phyloP scores from a whole-genome alignment of 805 yeast species.

The Torulaspora quercuum region DNA sequence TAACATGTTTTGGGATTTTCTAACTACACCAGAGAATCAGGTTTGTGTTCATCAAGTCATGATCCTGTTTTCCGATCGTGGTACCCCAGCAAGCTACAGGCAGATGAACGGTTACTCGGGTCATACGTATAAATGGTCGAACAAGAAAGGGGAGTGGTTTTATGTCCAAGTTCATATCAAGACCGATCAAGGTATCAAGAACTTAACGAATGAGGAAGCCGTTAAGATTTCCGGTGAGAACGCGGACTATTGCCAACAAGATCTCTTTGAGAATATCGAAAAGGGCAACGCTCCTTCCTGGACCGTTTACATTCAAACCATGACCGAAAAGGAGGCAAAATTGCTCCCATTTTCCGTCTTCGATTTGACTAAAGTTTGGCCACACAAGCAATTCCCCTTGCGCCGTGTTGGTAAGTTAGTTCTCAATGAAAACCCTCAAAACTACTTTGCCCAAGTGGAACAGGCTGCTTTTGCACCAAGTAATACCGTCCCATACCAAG shows the following conservation, averaged over 20 bases:
- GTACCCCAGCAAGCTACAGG: conserved; percentile 54
- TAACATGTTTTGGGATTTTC: conserved; percentile 81
- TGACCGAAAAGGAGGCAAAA: conserved; percentile 80
- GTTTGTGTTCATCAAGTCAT: conserved; percentile 74
- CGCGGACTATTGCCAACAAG: conserved; percentile 81
- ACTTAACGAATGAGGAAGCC: conserved; percentile 62
- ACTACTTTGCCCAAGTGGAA: conserved; percentile 84
- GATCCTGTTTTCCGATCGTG: conserved; percentile 60
- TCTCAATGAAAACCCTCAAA: conserved; percentile 77
- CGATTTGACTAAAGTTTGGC: conserved; percentile 92
- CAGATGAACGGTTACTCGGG: conserved; percentile 65
- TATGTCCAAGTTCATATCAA: conserved; percentile 57
- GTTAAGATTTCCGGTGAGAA: conserved; percentile 64
- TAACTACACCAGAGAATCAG: conserved; percentile 56
- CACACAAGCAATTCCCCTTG: conserved; percentile 80
- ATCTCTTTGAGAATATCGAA: conserved; percentile 73
- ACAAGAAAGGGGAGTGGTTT: conserved; percentile 49
- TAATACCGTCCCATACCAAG: conserved; percentile 80
- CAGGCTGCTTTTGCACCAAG: conserved; percentile 85
- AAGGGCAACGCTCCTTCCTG: conserved; percentile 77
- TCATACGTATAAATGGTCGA: conserved; percentile 60
- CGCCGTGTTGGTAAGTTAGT: conserved; percentile 79
- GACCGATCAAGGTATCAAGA: conserved; percentile 53
- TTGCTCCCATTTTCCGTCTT: conserved; percentile 75
- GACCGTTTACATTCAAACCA: conserved; percentile 81